Base-by-base conservation (phyloP, 345 rosid species). In the Corchorus capsularis region DNA sequence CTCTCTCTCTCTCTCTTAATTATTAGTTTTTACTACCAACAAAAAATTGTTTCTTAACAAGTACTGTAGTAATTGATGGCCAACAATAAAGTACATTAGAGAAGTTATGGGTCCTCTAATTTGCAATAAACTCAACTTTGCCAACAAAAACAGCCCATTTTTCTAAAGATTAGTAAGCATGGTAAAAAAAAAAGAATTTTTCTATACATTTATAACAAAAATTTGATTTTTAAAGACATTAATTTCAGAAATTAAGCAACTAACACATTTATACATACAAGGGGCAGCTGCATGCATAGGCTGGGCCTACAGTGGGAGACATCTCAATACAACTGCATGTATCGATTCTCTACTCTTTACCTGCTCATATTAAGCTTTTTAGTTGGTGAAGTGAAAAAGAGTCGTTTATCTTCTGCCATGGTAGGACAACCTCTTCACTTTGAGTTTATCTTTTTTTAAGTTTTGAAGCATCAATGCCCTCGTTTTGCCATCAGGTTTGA, bases 381-480 rank as follows among this genome's bases (percentile, higher is more conserved):
- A 35, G 55, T 20, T 14, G 8, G 53, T 3, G 43, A 41, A n/a
- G 53, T 3, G 43, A 41, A 14, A 65, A 52, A 65, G 10, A n/a
- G 19, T 15, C 3, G 41, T 7, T 62, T 2, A 41, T 19, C 69
- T n/a, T 39, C 47, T n/a, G n/a, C 8, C 12, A 11, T 2, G 15
- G 27, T 19, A 64, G 34, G 49, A 39, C 69, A 17, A 3, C 11
- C n/a, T 46, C 71, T 45, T 49, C 4, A 0, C 43, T 69, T 49
- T 50, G 8, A 32, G n/a, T 53, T n/a, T 71, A 39, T n/a, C 53
- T 68, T 83, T 87, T 63, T 19, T 74, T 49, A 91, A 87, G 82
- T 80, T 85, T 67, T 94, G 97, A 70, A 91, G 87, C 93, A 90
- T 91, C 88, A 89, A 57, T 52, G 94, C 93, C 52, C 90, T 77